Conservation (phyloP, 1,284 basidiomycete species). For the Veloboletus limbatus region DNA sequence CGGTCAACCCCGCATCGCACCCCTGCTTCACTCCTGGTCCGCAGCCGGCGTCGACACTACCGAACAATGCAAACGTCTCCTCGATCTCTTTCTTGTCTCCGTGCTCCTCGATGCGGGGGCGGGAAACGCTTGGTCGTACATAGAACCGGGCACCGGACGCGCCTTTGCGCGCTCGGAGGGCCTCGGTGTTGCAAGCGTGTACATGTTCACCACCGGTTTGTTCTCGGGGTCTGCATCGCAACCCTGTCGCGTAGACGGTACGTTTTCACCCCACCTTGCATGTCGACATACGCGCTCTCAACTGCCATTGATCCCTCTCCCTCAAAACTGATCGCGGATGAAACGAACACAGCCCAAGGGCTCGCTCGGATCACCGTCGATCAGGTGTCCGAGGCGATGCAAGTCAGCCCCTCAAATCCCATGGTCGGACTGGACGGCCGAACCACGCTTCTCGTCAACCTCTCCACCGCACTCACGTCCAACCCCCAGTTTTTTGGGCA, state of each 20-base stretch:
- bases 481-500: conserved; percentile 68
- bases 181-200: conserved; percentile 85
- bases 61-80: conserved; percentile 69
- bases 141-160: conserved; percentile 57
- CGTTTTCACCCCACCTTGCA: too few relatives aligned
- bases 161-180: conserved; percentile 82
- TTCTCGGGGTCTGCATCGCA: conserved; percentile 71
- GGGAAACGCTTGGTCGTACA: conserved; percentile 80
- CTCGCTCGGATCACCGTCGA: conserved; percentile 65
- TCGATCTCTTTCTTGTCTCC: conserved; percentile 92
- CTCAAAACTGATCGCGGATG: conserved; percentile 2
- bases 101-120: conserved; percentile 94
- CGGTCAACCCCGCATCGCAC: conserved; percentile 58
- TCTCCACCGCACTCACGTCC: conserved; percentile 66
- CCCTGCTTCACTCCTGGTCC: conserved; percentile 57
- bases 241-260: conserved; percentile 79
- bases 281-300: too few relatives aligned
- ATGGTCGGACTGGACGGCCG: conserved; percentile 92
- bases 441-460: conserved; percentile 68
- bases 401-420: conserved; percentile 76
- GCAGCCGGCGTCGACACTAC: conserved; percentile 45
- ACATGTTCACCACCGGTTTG: conserved; percentile 84
- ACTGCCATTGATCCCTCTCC: too few relatives aligned
- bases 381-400: conserved; percentile 70
- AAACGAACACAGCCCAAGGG: conserved; percentile 55